These are phyloP conservation scores for Funneliformis caledonium DNA, from an alignment of 371 early-diverging fungal genomes.

Conservation along the genomic window DNA sequence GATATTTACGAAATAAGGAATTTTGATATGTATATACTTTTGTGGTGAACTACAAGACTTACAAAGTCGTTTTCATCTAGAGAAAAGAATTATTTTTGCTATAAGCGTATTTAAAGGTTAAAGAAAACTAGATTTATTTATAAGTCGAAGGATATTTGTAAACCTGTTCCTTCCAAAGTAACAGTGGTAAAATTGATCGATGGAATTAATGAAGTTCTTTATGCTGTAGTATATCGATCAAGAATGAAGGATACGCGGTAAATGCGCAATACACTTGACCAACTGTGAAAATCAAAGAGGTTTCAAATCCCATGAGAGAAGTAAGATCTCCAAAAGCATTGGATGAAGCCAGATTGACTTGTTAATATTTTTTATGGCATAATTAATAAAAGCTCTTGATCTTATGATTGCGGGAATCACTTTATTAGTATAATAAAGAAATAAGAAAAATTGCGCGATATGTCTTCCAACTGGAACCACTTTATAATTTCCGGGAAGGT, in stretches of 20 bases:
- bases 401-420: not conserved
- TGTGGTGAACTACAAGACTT: not conserved
- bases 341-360: not conserved
- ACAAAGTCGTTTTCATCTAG: not conserved
- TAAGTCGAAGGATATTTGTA: constrained; percentile 23
- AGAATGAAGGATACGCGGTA: not conserved
- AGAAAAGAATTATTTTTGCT: not conserved
- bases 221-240: not conserved
- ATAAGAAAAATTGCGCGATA: not conserved
- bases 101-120: not conserved
- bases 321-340: constrained; percentile 28
- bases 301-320: constrained; percentile 22
- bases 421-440: not conserved
- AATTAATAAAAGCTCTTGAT: not conserved
- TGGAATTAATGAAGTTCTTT: not conserved
- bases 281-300: not conserved
- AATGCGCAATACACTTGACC: not conserved
- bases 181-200: constrained; percentile 1
- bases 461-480: constrained; percentile 10
- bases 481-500: not conserved
- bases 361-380: not conserved
- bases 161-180: not conserved
- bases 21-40: no score
- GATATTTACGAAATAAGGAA: no score
- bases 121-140: constrained; percentile 15